Conservation (phyloP, 176 grass and related monocot species). For the Oryza coarctata region DNA sequence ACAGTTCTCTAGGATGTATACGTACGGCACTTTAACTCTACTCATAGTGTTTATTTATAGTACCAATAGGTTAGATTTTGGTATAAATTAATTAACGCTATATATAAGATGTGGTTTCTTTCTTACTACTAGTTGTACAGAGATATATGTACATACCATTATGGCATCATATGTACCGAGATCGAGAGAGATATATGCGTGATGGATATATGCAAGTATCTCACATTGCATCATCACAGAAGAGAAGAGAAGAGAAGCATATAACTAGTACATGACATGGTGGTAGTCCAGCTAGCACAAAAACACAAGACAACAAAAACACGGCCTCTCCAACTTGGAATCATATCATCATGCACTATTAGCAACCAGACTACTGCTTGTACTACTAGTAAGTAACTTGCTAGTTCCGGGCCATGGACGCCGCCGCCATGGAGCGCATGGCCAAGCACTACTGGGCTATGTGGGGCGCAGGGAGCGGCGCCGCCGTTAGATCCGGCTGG, state of each 20-base stretch:
- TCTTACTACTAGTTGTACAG: too few species aligned
- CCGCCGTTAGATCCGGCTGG: constrained; percentile 8
- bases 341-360: constrained; percentile 20
- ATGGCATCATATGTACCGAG: background rate
- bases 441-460: constrained; percentile 47
- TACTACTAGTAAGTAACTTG: background rate
- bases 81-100: too few species aligned
- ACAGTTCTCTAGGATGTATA: too few species aligned
- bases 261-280: too few species aligned
- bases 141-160: too few species aligned
- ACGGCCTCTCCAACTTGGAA: constrained; percentile 32
- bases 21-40: too few species aligned
- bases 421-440: constrained; percentile 32
- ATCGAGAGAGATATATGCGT: too few species aligned
- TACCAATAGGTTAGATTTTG: too few species aligned
- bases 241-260: background rate
- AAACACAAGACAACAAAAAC: constrained; percentile 44
- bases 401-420: constrained; percentile 14
- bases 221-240: background rate
- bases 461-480: constrained; percentile 20
- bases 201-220: background rate
- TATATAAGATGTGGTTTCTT: too few species aligned
- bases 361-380: background rate
- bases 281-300: constrained; percentile 16
- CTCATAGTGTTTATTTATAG: too few species aligned